These are phyloP conservation scores for Dalbergia oliveri DNA, from an alignment of 306 rosid genomes.

Conservation along the genomic window DNA sequence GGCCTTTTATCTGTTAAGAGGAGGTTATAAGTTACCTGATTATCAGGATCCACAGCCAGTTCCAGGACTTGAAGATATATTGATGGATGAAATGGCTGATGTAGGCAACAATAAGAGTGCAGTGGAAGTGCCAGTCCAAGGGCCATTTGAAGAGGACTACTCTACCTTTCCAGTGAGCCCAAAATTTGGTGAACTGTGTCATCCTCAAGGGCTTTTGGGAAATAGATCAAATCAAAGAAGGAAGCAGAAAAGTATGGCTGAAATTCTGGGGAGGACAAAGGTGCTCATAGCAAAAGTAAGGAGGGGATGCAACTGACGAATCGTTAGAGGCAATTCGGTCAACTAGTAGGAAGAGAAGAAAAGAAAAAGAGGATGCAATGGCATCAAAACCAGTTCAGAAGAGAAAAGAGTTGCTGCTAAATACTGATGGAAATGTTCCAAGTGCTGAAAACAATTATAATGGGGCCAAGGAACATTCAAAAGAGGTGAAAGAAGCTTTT, in stretches of 20 bases:
- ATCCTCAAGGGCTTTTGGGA: slow-evolving; percentile 44
- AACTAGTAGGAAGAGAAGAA: slow-evolving; percentile 53
- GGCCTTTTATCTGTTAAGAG: slow-evolving; percentile 61
- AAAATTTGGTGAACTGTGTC: slow-evolving; percentile 39
- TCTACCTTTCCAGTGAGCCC: slow-evolving; percentile 50
- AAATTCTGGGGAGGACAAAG: slow-evolving; percentile 63
- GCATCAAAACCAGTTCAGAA: slow-evolving; percentile 42
- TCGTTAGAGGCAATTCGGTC: slow-evolving; percentile 31
- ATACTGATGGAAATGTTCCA: slow-evolving; percentile 28
- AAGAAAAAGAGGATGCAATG: slow-evolving; percentile 43
- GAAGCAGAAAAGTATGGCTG: slow-evolving; percentile 84
- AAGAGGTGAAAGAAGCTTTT: slow-evolving; percentile 44
- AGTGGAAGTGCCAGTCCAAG: slow-evolving; percentile 60
- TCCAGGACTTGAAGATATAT: slow-evolving; percentile 69
- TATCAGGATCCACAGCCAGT: slow-evolving; percentile 60
- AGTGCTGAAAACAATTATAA: slow-evolving; percentile 41
- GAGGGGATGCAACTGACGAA: slow-evolving; percentile 45
- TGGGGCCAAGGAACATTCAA: slow-evolving; percentile 45
- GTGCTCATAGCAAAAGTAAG: slow-evolving; percentile 40
- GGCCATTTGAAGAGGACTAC: slow-evolving; percentile 69
- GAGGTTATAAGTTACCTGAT: slow-evolving; percentile 61
- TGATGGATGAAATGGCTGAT: slow-evolving; percentile 34
- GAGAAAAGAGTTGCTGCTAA: slow-evolving; percentile 44
- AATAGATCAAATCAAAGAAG: slow-evolving; percentile 55
- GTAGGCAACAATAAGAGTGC: slow-evolving; percentile 16